Conservation (phyloP, 306 rosid species). For the Quercus variabilis region DNA sequence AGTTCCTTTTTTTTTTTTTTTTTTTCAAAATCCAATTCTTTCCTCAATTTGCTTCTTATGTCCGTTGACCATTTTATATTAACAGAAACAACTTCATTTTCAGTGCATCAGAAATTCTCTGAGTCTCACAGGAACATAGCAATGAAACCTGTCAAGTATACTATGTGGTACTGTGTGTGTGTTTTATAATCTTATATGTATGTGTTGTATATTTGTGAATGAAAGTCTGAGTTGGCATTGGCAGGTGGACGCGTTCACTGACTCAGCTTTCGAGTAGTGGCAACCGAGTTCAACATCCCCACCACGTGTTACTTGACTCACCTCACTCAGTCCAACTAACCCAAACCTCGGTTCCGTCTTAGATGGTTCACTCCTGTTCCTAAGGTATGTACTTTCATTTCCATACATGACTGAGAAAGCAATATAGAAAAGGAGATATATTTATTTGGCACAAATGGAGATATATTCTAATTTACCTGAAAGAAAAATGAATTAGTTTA, state of each 20-base stretch:
- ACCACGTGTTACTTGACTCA: slow-evolving; percentile 45
- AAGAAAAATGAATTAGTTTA: no score
- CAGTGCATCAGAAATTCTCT: no score
- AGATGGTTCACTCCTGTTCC: slow-evolving; percentile 74
- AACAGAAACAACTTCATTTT: no score
- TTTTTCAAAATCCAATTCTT: no score
- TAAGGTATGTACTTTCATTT: slow-evolving; percentile 35
- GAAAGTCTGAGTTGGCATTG: not conserved
- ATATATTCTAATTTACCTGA: no score
- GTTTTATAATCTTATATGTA: not conserved
- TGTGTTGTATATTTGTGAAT: not conserved
- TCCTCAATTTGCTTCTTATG: no score
- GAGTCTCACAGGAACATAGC: slow-evolving; percentile 31
- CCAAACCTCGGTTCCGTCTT: slow-evolving; percentile 52
- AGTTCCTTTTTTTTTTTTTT: no score
- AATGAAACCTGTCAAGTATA: slow-evolving; percentile 48
- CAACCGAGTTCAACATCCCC: slow-evolving; percentile 57
- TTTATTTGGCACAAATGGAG: no score
- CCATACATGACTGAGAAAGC: no score
- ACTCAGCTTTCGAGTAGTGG: slow-evolving; percentile 52
- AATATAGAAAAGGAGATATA: no score
- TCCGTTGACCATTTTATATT: no score
- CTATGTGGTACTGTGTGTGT: slow-evolving; percentile 38
- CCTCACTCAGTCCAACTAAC: slow-evolving; percentile 6
- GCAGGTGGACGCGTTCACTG: slow-evolving; percentile 72